Percentiles rank a stretch among this genome's conserved stretches.
Evolutionary conservation across 148 eudicot species (phyloP).

Genomic region (Nyssa sinensis): DNA sequence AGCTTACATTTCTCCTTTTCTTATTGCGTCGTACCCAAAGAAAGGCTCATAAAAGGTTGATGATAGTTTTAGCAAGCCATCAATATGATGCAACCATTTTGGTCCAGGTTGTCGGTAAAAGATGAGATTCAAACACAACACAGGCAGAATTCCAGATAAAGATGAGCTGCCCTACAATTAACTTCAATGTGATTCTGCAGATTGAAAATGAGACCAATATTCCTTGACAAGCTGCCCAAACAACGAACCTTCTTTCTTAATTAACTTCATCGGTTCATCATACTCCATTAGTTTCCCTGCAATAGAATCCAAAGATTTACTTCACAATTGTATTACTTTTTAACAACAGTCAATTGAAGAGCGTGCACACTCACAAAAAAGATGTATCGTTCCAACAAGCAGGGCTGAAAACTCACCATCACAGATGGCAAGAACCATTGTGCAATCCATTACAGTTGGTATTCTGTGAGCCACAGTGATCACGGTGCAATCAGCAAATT

Average conservation of each 20-base stretch:
- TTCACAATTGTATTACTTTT: neutral
- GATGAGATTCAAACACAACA: neutral
- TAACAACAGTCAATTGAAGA: neutral
- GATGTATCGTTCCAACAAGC: neutral
- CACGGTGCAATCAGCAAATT: constrained; percentile 71
- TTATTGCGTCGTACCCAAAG: too few species aligned
- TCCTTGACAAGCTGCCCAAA: constrained; percentile 76
- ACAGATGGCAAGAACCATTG: constrained; percentile 67
- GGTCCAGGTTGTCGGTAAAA: too few species aligned
- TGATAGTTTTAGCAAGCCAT: neutral
- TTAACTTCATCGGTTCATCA: constrained; percentile 69
- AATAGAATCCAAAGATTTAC: neutral
- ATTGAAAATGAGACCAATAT: constrained; percentile 73
- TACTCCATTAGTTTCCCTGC: constrained; percentile 69
- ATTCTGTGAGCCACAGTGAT: constrained; percentile 84
- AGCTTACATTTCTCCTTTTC: too few species aligned
- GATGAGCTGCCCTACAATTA: neutral
- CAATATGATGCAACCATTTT: too few species aligned
- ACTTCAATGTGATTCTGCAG: constrained; percentile 44
- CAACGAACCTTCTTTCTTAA: constrained; percentile 60
- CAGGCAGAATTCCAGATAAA: too few species aligned
- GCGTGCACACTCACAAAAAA: too few species aligned
- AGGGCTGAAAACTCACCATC: constrained; percentile 48
- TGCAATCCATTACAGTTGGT: constrained; percentile 78
- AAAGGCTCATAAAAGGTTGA: neutral